Evolutionary conservation across 1,139 yeast species (phyloP), one percentile per base, ranked within the genome.

Genomic region (Geotrichum carabidarum): DNA sequence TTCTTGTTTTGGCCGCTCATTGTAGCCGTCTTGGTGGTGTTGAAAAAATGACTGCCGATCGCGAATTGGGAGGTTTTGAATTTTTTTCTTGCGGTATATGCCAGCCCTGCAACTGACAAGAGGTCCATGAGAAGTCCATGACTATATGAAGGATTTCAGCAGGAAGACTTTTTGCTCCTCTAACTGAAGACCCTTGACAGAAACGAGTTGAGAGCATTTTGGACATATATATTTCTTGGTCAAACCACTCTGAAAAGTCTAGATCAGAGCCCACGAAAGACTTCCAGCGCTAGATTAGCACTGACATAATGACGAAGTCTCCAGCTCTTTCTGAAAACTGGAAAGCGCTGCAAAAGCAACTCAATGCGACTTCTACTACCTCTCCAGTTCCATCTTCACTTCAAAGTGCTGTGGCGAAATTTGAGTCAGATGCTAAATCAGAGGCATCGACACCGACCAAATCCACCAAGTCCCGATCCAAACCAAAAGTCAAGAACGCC

Each of bases 291-390:
- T 22, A 22, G 27, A 22, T 22, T 22, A 22, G 27, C 8, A 22
- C 31, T 17, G 32, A 38, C 35, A 17, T 31, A 27, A 41, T 41
- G 34, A 31, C 37, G 40, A 41, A 34, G 11, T 30, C 48, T 42
- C 14, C 47, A 22, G 32, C 44, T 18, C 56, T 62, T 17, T 62
- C 65, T 5, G 56, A 60, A 8, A 62, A 62, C 50, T 62, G 65
- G 65, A 58, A 58, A 43, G 52, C 45, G 30, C 57, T 62, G 12
- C 60, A 57, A 47, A 58, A 59, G 35, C 30, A 17, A 9, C n/a
- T 44, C 12, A 31, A 31, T 31, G 30, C 41, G 17, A 4, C 48
- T 15, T 34, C 27, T 34, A 2, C 35, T 5, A 18, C n/a, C n/a
- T 8, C 32, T 18, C 43, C n/a, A 35, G 1, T 35, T 42, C 35